Evolutionary conservation across 768 basidiomycete species (phyloP).

Genomic region (Lactarius indigo): DNA sequence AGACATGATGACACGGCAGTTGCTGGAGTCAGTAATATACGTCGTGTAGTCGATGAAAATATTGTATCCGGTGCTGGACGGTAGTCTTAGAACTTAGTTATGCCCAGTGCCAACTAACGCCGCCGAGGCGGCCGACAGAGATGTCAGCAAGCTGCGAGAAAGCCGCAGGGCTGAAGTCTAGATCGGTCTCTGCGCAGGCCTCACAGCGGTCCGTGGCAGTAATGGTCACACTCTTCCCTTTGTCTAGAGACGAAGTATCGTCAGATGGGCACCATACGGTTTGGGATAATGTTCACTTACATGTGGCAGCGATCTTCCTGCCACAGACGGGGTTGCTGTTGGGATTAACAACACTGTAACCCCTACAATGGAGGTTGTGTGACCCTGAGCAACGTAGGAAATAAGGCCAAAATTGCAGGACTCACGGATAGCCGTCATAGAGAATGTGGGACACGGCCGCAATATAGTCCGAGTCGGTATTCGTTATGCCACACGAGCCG

Average conservation of each 20-base stretch:
- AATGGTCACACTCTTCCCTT: slow-evolving; percentile 48
- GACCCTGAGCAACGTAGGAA: not conserved
- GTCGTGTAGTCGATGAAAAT: slow-evolving; percentile 13
- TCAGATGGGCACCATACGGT: slow-evolving; percentile 16
- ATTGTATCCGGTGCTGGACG: not conserved
- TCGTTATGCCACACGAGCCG: slow-evolving; percentile 60
- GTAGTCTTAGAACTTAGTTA: slow-evolving; percentile 22
- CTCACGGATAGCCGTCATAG: slow-evolving; percentile 61
- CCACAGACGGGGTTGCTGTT: slow-evolving; percentile 75
- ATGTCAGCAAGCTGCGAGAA: slow-evolving; percentile 47
- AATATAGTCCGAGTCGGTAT: slow-evolving; percentile 49
- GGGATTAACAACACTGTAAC: slow-evolving; percentile 56
- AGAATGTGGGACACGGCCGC: slow-evolving; percentile 54
- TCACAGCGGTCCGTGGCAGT: slow-evolving; percentile 59
- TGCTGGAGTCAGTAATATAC: slow-evolving; percentile 15
- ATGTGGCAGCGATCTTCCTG: slow-evolving; percentile 41
- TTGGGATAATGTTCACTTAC: slow-evolving; percentile 38
- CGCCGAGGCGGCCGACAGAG: slow-evolving; percentile 48
- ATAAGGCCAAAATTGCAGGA: not conserved
- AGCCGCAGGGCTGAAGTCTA: slow-evolving; percentile 62
- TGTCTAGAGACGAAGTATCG: slow-evolving; percentile 36
- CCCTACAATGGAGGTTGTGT: slow-evolving; percentile 36
- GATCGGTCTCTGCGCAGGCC: slow-evolving; percentile 47
- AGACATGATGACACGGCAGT: slow-evolving; percentile 2
- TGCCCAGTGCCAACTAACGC: slow-evolving; percentile 49